A percentile compares a stretch with the other conserved stretches of the same genome.
These are phyloP conservation scores for Colletotrichum graminicola DNA, from an alignment of 2,329 filamentous ascomycete genomes.

Conservation along the genomic window DNA sequence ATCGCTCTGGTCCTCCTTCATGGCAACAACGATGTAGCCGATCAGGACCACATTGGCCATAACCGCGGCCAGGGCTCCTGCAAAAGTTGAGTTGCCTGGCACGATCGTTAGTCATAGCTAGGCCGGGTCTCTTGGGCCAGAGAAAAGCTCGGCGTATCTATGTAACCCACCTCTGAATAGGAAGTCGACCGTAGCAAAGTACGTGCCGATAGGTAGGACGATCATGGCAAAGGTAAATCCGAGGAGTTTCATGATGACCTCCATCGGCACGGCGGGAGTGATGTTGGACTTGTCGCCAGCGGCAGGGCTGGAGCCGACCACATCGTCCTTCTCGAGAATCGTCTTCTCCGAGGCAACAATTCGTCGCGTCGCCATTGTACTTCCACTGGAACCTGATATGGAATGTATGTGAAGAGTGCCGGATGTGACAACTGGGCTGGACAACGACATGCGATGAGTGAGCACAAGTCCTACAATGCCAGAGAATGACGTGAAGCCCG, in stretches of 20 bases:
- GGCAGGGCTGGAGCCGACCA: conserved; percentile 53
- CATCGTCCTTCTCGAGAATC: conserved; percentile 71
- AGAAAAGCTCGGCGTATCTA: background rate
- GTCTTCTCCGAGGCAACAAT: conserved; percentile 76
- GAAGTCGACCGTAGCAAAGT: conserved; percentile 83
- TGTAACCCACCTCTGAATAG: conserved; percentile 77
- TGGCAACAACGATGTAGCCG: conserved; percentile 90
- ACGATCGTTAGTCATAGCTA: background rate
- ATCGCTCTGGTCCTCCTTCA: conserved; percentile 81
- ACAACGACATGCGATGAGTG: conserved; percentile 1
- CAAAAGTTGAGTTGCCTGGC: conserved; percentile 87
- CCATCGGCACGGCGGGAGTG: conserved; percentile 84
- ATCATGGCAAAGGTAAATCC: conserved; percentile 95
- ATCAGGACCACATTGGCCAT: conserved; percentile 93
- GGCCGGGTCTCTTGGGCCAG: too few species aligned
- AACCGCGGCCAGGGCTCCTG: conserved; percentile 86
- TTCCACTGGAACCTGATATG: background rate
- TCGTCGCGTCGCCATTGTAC: conserved; percentile 76
- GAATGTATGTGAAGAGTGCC: background rate
- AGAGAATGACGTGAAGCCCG: too few species aligned
- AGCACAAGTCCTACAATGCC: background rate
- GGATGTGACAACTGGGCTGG: background rate
- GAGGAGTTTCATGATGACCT: conserved; percentile 91
- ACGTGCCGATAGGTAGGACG: conserved; percentile 85
- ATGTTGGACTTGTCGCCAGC: conserved; percentile 75